Conservation (phyloP, 257 asterid genomes). For the Knoxia roxburghii region DNA sequence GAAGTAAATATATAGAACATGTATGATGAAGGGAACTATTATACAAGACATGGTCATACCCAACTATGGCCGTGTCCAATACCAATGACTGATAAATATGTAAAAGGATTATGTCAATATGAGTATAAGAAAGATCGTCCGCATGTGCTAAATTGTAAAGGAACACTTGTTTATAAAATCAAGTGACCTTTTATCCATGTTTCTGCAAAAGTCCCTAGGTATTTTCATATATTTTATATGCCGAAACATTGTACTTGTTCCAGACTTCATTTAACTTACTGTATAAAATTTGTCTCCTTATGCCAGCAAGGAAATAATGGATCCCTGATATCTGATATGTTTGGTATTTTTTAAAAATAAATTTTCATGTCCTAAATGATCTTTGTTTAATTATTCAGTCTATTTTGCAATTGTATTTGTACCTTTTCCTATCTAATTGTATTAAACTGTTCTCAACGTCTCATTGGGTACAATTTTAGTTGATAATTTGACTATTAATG, state of each 20-base stretch:
- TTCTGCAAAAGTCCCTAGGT: background rate
- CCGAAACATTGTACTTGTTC: too few relatives aligned
- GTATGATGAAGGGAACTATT: too few relatives aligned
- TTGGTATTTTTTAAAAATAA: background rate
- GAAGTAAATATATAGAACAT: too few relatives aligned
- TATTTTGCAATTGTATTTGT: background rate
- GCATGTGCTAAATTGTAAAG: too few relatives aligned
- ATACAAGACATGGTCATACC: too few relatives aligned
- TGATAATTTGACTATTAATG: background rate
- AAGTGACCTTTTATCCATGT: background rate
- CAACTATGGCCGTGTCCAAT: too few relatives aligned
- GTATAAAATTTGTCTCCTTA: too few relatives aligned
- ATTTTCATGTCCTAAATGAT: background rate
- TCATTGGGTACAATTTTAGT: background rate
- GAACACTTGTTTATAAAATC: background rate
- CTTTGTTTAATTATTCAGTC: background rate
- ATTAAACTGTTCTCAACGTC: background rate
- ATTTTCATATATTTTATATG: background rate
- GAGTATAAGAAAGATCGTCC: too few relatives aligned
- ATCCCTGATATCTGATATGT: background rate
- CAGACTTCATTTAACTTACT: too few relatives aligned
- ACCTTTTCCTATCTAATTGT: slow-evolving; percentile 2
- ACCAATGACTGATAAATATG: too few relatives aligned
- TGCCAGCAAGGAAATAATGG: background rate
- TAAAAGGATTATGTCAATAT: too few relatives aligned